phyloP scores from a whole-genome alignment of 139 green algal species.

The Picocystis salinarum region DNA sequence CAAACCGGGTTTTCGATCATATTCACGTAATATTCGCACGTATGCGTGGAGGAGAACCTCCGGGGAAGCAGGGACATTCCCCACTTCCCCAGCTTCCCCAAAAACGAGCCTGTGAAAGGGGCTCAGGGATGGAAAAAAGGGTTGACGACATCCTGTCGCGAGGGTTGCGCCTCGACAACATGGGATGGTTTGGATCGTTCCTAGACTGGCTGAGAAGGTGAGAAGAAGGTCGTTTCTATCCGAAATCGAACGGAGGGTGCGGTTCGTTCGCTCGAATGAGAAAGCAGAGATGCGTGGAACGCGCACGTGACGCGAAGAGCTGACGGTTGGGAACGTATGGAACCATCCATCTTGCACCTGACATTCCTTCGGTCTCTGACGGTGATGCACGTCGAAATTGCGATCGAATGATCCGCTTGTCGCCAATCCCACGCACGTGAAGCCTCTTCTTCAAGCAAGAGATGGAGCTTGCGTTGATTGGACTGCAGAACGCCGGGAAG shows the following conservation, averaged over 20 bases:
- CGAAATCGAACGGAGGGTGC: not conserved
- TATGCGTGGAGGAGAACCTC: no score
- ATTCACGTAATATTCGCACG: no score
- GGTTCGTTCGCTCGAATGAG: not conserved
- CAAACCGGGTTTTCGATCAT: no score
- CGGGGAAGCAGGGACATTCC: no score
- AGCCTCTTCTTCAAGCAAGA: slow-evolving; percentile 92
- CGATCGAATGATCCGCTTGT: not conserved
- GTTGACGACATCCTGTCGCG: no score
- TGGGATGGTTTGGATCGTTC: not conserved
- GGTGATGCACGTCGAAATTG: not conserved
- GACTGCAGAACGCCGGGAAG: slow-evolving; percentile 93
- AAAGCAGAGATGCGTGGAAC: not conserved
- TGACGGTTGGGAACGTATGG: no score
- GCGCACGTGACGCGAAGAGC: no score
- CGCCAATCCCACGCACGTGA: not conserved
- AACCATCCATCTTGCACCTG: not conserved
- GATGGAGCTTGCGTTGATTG: slow-evolving; percentile 95
- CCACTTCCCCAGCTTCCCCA: no score
- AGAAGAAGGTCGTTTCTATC: not conserved
- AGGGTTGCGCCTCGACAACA: no score
- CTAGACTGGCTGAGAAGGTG: slow-evolving; percentile 6
- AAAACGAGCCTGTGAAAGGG: no score
- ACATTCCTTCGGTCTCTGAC: not conserved
- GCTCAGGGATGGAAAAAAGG: no score